Percentiles rank a stretch among this genome's conserved stretches.
Evolutionary conservation across 305 asterid species (phyloP).

Genomic region (Solanum chacoense): DNA sequence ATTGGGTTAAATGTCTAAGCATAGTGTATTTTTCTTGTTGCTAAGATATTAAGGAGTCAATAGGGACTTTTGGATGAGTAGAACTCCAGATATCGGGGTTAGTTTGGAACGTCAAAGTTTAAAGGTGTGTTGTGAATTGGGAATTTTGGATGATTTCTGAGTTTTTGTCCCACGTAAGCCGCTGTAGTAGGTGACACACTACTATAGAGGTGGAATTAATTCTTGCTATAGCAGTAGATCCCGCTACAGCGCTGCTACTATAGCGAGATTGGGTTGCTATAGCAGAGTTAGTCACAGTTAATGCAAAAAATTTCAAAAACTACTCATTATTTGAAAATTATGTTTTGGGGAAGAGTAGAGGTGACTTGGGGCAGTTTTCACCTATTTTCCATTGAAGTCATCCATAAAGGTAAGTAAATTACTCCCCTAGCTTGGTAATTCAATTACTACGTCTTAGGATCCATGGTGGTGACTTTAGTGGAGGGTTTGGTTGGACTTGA

Average conservation of each 20-base stretch:
- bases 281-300: not conserved
- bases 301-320: not conserved
- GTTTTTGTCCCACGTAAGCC: not conserved
- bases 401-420: not conserved
- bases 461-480: not conserved
- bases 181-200: not conserved
- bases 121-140: not conserved
- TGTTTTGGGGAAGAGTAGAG: not conserved
- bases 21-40: no score
- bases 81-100: not conserved
- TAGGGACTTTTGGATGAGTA: not conserved
- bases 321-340: not conserved
- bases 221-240: not conserved
- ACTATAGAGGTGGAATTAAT: not conserved
- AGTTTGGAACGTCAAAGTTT: not conserved
- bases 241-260: not conserved
- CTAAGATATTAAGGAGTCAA: not conserved
- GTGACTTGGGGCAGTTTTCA: rapidly evolving
- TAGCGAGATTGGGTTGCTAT: not conserved
- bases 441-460: not conserved
- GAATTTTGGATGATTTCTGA: not conserved
- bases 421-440: not conserved
- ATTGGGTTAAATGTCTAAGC: not conserved
- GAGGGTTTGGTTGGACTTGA: not conserved
- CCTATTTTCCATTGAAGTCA: not conserved